These are phyloP conservation scores for Neofusicoccum parvum DNA, from an alignment of 2,329 filamentous ascomycete genomes.

Conservation along the genomic window DNA sequence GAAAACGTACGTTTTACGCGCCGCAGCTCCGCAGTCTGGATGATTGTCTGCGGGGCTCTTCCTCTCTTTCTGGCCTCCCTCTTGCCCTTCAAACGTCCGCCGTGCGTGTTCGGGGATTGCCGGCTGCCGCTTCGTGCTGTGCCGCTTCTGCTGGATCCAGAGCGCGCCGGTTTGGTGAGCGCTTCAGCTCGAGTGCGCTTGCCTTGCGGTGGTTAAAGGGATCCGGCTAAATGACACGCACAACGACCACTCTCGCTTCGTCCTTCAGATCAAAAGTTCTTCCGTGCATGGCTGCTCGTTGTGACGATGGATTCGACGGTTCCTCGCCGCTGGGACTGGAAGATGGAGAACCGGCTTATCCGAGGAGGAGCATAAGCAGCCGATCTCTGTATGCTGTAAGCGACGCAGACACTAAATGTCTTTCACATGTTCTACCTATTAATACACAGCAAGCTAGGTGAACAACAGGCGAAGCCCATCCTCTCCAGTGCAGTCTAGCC, in stretches of 20 bases:
- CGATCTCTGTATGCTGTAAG: neutral
- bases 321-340: neutral
- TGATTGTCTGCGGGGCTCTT: neutral
- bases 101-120: neutral
- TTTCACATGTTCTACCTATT: constrained; percentile 2
- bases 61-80: too few relatives aligned
- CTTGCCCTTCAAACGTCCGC: neutral
- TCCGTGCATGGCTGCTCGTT: neutral
- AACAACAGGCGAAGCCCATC: neutral
- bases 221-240: constrained; percentile 3
- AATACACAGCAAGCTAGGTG: neutral
- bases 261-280: neutral
- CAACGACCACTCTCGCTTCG: neutral
- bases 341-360: neutral
- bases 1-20: neutral
- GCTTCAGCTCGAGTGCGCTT: neutral
- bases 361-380: neutral
- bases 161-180: neutral
- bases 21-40: neutral
- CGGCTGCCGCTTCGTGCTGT: neutral
- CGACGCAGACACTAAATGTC: neutral
- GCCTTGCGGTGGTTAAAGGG: neutral
- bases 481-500: neutral
- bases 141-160: neutral
- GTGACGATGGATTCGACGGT: too few relatives aligned